Evolutionary conservation across 1,284 basidiomycete species (phyloP).

Genomic region (Pascua sp.): DNA sequence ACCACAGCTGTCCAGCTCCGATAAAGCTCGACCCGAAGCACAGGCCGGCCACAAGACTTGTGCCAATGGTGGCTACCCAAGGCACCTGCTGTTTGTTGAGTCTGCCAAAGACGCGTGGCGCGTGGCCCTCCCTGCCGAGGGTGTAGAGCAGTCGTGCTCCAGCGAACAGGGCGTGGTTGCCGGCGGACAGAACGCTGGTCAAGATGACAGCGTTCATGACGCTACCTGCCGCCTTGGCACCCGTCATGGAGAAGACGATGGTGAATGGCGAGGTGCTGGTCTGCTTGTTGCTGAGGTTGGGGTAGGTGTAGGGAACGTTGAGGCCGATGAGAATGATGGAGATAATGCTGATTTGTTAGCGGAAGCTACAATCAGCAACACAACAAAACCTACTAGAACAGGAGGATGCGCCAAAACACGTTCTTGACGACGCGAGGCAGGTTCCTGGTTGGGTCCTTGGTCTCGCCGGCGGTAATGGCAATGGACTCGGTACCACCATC

Average conservation of each 20-base stretch:
- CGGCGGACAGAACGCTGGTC: conserved; percentile 54
- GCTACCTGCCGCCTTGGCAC: conserved; percentile 69
- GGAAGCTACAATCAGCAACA: too few relatives aligned
- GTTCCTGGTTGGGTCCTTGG: conserved; percentile 64
- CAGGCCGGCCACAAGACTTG: conserved; percentile 48
- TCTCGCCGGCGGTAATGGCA: conserved; percentile 50
- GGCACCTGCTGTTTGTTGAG: conserved; percentile 72
- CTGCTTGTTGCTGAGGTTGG: conserved; percentile 58
- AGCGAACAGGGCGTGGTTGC: conserved; percentile 57
- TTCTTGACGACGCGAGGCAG: conserved; percentile 70
- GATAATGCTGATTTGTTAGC: conserved; percentile 49
- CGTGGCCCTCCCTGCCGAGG: conserved; percentile 52
- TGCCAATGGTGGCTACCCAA: conserved; percentile 55
- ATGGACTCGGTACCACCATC: conserved; percentile 40
- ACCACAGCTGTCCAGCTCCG: conserved; percentile 32
- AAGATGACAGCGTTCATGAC: conserved; percentile 64
- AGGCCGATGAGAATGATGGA: conserved; percentile 64
- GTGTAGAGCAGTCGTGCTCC: conserved; percentile 56
- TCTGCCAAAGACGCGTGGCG: conserved; percentile 58
- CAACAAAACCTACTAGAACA: conserved; percentile 61
- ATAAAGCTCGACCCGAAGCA: conserved; percentile 59
- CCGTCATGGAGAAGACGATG: conserved; percentile 63
- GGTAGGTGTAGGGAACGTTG: conserved; percentile 67
- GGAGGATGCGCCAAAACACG: conserved; percentile 68
- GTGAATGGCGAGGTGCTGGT: conserved; percentile 77